phyloP scores from a whole-genome alignment of 306 rosid species.

The Clitoria ternatea region DNA sequence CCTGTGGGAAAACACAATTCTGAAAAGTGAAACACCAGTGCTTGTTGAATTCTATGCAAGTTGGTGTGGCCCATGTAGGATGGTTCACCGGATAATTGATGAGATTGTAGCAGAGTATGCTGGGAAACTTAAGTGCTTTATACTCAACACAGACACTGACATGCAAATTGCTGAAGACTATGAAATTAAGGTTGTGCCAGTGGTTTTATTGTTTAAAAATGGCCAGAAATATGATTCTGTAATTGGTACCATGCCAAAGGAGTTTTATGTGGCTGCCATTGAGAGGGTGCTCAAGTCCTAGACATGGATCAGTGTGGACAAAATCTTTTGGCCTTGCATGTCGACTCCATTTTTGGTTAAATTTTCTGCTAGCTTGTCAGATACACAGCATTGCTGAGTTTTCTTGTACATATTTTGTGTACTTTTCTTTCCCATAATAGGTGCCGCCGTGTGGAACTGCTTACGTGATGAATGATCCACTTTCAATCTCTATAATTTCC shows the following conservation, averaged over 20 bases:
- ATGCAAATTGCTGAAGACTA: slow-evolving; percentile 63
- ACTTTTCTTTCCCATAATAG: neutral
- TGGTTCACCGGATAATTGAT: slow-evolving; percentile 82
- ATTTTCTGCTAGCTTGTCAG: slow-evolving; percentile 3
- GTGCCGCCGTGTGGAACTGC: neutral
- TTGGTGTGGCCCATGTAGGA: slow-evolving; percentile 97
- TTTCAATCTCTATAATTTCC: neutral
- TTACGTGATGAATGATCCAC: neutral
- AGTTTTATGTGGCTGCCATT: slow-evolving; percentile 80
- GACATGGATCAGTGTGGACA: neutral
- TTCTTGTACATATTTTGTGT: slow-evolving; percentile 36
- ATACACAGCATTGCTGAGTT: slow-evolving; percentile 7
- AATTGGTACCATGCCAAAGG: slow-evolving; percentile 94
- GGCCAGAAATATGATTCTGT: slow-evolving; percentile 77
- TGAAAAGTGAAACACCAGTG: slow-evolving; percentile 69
- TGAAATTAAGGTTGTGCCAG: slow-evolving; percentile 90
- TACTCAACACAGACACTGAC: slow-evolving; percentile 72
- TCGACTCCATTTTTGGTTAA: slow-evolving; percentile 22
- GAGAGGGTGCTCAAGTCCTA: slow-evolving; percentile 67
- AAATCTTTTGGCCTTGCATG: slow-evolving; percentile 13
- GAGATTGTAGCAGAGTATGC: slow-evolving; percentile 68
- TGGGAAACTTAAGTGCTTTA: slow-evolving; percentile 71
- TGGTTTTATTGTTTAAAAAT: slow-evolving; percentile 76
- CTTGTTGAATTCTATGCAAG: slow-evolving; percentile 84
- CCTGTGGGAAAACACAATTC: slow-evolving; percentile 60